Percentiles rank a stretch among this genome's conserved stretches.
Conservation (phyloP, 106 monocot genomes). For the Chionographis japonica region DNA sequence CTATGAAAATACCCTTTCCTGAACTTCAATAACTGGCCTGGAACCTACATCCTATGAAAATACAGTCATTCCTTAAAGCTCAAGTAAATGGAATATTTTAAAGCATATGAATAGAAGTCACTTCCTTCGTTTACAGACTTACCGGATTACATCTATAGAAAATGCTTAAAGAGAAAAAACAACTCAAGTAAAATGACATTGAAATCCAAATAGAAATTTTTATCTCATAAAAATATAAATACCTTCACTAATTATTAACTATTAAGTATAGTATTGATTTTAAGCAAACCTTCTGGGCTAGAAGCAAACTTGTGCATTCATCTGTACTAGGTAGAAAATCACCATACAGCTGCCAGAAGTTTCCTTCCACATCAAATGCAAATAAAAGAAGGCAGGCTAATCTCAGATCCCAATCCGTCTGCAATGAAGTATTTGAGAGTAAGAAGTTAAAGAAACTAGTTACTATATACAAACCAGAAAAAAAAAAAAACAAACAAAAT, state of each 20-base stretch:
- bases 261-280: not conserved
- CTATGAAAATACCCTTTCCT: too few relatives aligned
- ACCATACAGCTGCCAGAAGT: constrained; percentile 97
- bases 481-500: not conserved
- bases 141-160: too few relatives aligned
- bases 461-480: not conserved
- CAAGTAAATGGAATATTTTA: too few relatives aligned
- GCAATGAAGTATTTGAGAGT: constrained; percentile 12
- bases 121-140: too few relatives aligned
- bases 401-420: constrained; percentile 97
- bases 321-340: constrained; percentile 85
- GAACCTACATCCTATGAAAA: too few relatives aligned
- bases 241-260: not conserved
- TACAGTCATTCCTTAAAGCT: too few relatives aligned
- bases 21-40: too few relatives aligned
- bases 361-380: constrained; percentile 75
- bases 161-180: not conserved
- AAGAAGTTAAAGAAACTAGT: not conserved
- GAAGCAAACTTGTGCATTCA: constrained; percentile 94
- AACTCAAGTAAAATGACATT: not conserved
- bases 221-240: too few relatives aligned
- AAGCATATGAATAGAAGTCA: too few relatives aligned
- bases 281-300: constrained; percentile 66
- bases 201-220: not conserved
- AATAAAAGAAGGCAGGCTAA: constrained; percentile 87